Evolutionary conservation across 1,139 yeast species (phyloP).

Genomic region (Pichia sp.): DNA sequence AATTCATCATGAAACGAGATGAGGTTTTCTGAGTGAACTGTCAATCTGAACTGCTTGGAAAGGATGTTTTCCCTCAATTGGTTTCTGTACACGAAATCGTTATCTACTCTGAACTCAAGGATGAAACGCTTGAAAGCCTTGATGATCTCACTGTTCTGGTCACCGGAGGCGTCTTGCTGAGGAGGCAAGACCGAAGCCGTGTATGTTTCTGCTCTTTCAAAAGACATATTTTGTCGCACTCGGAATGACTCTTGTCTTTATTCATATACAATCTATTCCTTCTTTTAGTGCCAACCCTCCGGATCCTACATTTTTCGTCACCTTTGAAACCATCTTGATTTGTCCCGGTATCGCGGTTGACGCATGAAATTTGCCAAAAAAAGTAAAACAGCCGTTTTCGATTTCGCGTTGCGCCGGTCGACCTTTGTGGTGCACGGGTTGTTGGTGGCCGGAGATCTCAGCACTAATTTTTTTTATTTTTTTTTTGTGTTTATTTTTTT

Average conservation of each 20-base stretch:
- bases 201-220: slow-evolving; percentile 76
- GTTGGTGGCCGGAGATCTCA: background rate
- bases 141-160: slow-evolving; percentile 70
- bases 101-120: slow-evolving; percentile 78
- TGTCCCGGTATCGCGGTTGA: background rate
- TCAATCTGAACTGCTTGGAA: slow-evolving; percentile 67
- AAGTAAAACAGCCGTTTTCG: background rate
- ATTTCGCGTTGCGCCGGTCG: slow-evolving; percentile 12
- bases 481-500: background rate
- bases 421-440: slow-evolving; percentile 5
- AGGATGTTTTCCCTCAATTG: slow-evolving; percentile 85
- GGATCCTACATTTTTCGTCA: background rate
- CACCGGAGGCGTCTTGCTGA: slow-evolving; percentile 55
- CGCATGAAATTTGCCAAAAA: background rate
- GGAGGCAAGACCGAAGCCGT: slow-evolving; percentile 88
- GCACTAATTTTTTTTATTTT: too few relatives aligned
- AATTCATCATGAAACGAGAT: slow-evolving; percentile 86
- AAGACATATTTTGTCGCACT: too few relatives aligned
- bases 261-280: background rate
- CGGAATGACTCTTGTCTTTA: too few relatives aligned
- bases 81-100: slow-evolving; percentile 84
- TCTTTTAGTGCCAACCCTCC: background rate
- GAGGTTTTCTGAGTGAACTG: slow-evolving; percentile 80
- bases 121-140: slow-evolving; percentile 79
- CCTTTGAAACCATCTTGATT: background rate